Base-by-base conservation (phyloP, 345 rosid genomes). In the Arabidopsis arenosa region DNA sequence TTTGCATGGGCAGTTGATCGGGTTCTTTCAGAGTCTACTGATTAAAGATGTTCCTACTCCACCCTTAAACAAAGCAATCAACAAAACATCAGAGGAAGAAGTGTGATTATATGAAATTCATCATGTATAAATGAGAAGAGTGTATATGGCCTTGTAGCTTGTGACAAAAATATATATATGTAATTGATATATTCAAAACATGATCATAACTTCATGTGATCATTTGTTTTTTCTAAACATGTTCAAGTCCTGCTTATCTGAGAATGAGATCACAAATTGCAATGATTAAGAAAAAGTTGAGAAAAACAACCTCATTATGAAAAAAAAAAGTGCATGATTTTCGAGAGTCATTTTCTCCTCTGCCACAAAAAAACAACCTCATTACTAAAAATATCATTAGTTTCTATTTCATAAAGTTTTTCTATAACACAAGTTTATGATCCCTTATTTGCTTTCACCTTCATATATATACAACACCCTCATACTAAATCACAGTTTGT, bases 11-110 rank as follows among this genome's bases (percentile, higher is more conserved):
- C 90, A 91, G 98, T 76, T 91, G 92, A 58, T 90, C 17, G 93
- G 87, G 44, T 87, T 93, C 76, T 36, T 87, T 66, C 94, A 85
- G 71, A 88, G 94, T 80, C 66, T 91, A 66, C 69, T 83, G 83
- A 90, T 91, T 32, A 79, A 72, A 70, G 57, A 76, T 56, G 68
- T 30, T 68, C 64, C 76, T 79, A 51, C 73, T 4, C 59, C 66
- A 66, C 57, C 84, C 37, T 39, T 56, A 48, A 40, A 68, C 57
- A 62, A 79, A 73, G 36, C 23, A 36, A 55, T 40, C 44, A 68
- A 28, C 51, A 68, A 12, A 3, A 40, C 21, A n/a, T 56, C 63
- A 8, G 41, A 0, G 23, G 76, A 70, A 0, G 79, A 75, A 43
- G 75, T 52, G 48, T 76, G 65, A 69, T 26, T 62, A 40, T 15